phyloP scores from a whole-genome alignment of 208 protist genomes.

The Willaertia magna region DNA sequence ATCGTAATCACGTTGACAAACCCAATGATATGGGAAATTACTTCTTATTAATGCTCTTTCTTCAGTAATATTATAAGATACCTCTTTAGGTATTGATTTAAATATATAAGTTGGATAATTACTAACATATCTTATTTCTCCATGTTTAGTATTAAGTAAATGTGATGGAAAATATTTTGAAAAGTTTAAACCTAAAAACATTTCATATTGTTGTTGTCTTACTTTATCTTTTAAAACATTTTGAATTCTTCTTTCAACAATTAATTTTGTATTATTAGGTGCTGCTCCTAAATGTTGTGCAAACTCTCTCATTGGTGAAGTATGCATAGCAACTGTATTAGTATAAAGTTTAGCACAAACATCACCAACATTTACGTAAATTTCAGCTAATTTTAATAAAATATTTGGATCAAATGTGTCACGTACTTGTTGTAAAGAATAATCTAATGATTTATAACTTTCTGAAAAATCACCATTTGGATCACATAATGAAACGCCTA shows the following conservation, averaged over 20 bases:
- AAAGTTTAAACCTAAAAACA: conserved; percentile 2
- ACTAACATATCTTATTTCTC: background rate
- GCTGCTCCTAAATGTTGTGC: background rate
- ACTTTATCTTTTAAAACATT: background rate
- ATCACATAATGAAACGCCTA: background rate
- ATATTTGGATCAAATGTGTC: conserved; percentile 17
- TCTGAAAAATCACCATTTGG: background rate
- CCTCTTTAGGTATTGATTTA: background rate
- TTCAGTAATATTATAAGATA: background rate
- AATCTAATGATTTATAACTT: background rate
- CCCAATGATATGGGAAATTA: background rate
- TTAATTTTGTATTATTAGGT: background rate
- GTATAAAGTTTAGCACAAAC: conserved; percentile 70
- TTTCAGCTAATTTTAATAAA: conserved; percentile 42
- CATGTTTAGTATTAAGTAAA: background rate
- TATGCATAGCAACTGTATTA: conserved; percentile 77
- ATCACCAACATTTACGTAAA: conserved; percentile 69
- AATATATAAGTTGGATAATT: background rate
- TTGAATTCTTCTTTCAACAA: background rate
- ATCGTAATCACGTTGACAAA: conserved; percentile 3
- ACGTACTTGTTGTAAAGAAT: background rate
- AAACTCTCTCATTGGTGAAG: conserved; percentile 51
- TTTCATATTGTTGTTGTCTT: background rate
- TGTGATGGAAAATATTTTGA: background rate
- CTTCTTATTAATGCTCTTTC: background rate